These are phyloP conservation scores for Hibiscus tridactylites DNA, from an alignment of 345 rosid species.

Conservation along the genomic window DNA sequence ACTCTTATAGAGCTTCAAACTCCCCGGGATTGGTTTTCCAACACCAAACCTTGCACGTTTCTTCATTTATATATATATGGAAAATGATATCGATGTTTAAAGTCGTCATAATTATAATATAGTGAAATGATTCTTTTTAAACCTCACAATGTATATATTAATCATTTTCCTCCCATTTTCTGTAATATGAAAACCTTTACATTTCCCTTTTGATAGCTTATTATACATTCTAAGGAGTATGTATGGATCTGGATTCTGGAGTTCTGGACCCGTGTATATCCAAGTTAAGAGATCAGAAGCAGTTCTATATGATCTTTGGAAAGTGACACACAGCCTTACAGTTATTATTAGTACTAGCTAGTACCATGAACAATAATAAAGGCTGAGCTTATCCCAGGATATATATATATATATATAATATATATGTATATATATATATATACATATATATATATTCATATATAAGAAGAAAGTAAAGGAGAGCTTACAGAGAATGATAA, in stretches of 20 bases:
- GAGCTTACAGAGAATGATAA: conserved; percentile 54
- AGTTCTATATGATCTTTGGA: background rate
- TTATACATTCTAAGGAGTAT: background rate
- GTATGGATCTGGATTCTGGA: no score
- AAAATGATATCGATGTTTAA: background rate
- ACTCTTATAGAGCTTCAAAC: background rate
- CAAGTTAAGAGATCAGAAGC: background rate
- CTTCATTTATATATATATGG: background rate
- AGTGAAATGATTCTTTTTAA: background rate
- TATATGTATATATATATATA: background rate
- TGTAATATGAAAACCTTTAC: background rate
- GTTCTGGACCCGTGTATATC: background rate
- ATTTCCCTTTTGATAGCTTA: conserved; percentile 9
- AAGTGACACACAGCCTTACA: background rate
- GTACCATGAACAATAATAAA: no score
- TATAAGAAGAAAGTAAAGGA: background rate
- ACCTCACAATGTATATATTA: background rate
- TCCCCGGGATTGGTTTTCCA: conserved; percentile 18
- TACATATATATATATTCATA: background rate
- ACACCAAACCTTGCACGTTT: conserved; percentile 5
- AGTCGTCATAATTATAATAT: background rate
- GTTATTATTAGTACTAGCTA: background rate
- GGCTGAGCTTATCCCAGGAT: background rate
- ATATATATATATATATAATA: background rate
- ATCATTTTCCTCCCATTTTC: background rate